Percentiles rank a stretch among this genome's conserved stretches.
phyloP scores from a whole-genome alignment of 2,329 filamentous ascomycete species.

The Nothophaeocryptopus gaeumannii region DNA sequence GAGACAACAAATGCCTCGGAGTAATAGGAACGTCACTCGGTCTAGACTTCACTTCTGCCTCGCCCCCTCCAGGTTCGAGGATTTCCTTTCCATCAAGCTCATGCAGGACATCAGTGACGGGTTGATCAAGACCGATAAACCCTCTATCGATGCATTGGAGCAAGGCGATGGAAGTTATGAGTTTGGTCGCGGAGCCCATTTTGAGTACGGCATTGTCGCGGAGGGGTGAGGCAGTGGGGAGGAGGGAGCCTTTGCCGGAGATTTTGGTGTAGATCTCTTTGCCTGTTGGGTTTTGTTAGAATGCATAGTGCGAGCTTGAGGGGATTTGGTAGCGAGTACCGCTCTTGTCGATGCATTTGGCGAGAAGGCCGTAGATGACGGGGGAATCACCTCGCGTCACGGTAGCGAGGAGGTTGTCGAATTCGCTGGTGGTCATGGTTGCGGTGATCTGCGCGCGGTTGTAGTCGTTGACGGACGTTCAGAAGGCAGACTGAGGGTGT shows the following conservation, averaged over 20 bases:
- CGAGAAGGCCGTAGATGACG: conserved; percentile 8
- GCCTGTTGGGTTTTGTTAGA: neutral
- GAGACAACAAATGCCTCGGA: conserved; percentile 44
- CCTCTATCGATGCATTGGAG: conserved; percentile 56
- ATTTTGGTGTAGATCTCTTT: conserved; percentile 17
- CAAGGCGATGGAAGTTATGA: conserved; percentile 52
- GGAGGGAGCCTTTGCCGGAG: conserved; percentile 18
- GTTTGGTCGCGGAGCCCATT: conserved; percentile 40
- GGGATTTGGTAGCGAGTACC: neutral
- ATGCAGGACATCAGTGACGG: conserved; percentile 47
- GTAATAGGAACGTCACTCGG: conserved; percentile 8
- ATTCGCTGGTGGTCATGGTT: neutral
- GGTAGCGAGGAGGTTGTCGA: conserved; percentile 5
- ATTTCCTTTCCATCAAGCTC: conserved; percentile 40
- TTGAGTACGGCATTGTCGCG: conserved; percentile 30
- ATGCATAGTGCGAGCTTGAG: neutral
- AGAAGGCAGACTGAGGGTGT: too few species aligned
- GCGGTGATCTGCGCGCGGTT: too few species aligned
- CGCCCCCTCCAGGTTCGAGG: neutral
- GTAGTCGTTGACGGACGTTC: too few species aligned
- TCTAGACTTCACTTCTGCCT: neutral
- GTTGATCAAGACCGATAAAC: conserved; percentile 45
- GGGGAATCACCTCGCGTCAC: conserved; percentile 5
- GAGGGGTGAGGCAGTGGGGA: conserved; percentile 23
- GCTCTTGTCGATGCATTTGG: conserved; percentile 13